phyloP scores from a whole-genome alignment of 768 basidiomycete species.

The Candolleomyces aberdarensis region DNA sequence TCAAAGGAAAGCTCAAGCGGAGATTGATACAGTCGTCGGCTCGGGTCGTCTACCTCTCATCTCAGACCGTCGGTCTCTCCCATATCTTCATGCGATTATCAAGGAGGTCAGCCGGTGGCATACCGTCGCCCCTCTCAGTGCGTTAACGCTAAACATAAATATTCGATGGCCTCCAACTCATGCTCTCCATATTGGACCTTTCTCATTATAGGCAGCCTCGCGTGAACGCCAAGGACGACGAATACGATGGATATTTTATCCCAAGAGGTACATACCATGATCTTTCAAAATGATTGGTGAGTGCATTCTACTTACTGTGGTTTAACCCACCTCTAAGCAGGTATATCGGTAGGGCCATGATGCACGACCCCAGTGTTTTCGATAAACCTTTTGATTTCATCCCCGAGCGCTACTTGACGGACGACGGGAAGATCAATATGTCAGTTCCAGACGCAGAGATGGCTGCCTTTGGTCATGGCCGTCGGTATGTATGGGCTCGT shows the following conservation, averaged over 20 bases:
- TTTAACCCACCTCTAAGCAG: not conserved
- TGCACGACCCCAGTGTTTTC: slow-evolving; percentile 18
- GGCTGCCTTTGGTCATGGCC: slow-evolving; percentile 21
- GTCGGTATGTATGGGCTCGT: slow-evolving; percentile 14
- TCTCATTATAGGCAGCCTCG: slow-evolving; percentile 12
- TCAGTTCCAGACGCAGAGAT: slow-evolving; percentile 16
- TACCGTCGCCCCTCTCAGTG: slow-evolving; percentile 1
- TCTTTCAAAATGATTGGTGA: slow-evolving; percentile 20
- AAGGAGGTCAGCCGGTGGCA: not conserved
- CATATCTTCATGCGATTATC: not conserved
- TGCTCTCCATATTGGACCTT: no score
- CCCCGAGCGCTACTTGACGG: slow-evolving; percentile 24
- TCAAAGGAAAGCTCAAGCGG: slow-evolving; percentile 14
- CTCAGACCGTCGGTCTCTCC: not conserved
- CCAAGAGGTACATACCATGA: slow-evolving; percentile 30
- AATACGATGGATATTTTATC: slow-evolving; percentile 32
- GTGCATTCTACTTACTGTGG: not conserved
- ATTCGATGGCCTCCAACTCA: not conserved
- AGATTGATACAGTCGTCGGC: slow-evolving; percentile 8
- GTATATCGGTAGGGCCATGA: slow-evolving; percentile 19
- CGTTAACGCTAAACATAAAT: not conserved
- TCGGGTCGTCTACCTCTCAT: not conserved
- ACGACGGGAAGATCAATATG: slow-evolving; percentile 9
- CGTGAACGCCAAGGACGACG: slow-evolving; percentile 23
- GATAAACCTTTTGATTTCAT: slow-evolving; percentile 19